These are phyloP conservation scores for Prasinococcaceae sp. DNA, from an alignment of 139 green algal species.

Conservation along the genomic window DNA sequence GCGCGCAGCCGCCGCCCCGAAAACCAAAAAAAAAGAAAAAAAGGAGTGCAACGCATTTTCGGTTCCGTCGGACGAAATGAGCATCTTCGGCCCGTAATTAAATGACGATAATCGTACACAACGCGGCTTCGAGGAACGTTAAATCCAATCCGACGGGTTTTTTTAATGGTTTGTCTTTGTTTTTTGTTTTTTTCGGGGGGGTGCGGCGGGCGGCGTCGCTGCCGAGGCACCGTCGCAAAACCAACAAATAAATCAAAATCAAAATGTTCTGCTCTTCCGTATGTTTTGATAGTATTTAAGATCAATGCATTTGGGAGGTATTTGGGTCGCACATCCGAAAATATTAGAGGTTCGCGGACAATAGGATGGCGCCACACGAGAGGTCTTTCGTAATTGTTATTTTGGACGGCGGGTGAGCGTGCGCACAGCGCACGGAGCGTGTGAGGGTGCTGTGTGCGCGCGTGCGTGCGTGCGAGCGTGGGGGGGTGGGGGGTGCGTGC, in stretches of 20 bases:
- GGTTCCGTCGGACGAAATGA: no score
- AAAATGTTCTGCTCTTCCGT: background rate
- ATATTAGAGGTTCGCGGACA: no score
- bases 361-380: no score
- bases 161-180: background rate
- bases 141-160: background rate
- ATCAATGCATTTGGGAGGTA: background rate
- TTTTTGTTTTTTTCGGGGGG: background rate
- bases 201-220: no score
- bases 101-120: no score
- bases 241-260: background rate
- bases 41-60: no score
- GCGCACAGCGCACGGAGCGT: background rate
- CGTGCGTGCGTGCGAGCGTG: background rate
- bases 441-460: background rate
- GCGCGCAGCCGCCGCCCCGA: no score
- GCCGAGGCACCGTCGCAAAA: background rate
- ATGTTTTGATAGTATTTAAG: background rate
- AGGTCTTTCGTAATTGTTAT: background rate
- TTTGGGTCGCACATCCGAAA: background rate
- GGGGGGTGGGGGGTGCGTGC: background rate
- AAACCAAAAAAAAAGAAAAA: no score
- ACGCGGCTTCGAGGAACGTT: background rate
- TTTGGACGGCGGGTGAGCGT: background rate
- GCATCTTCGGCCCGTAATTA: no score